Evolutionary conservation across 2,329 filamentous ascomycete genomes (phyloP).

Genomic region (Fusarium luffae): DNA sequence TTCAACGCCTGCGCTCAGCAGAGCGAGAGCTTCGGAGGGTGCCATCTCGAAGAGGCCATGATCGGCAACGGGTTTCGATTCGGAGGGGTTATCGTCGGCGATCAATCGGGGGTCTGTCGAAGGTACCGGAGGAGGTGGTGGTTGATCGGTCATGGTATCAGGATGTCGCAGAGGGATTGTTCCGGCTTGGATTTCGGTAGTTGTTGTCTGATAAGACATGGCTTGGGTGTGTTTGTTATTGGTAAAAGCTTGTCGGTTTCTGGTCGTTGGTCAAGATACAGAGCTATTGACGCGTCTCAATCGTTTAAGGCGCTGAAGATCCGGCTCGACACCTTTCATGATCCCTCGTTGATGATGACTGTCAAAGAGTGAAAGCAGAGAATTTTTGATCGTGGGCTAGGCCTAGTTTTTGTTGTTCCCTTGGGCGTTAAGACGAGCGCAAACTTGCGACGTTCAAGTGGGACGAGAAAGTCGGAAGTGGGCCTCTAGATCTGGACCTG

Average conservation of each 20-base stretch:
- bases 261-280: conserved; percentile 38
- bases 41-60: conserved; percentile 80
- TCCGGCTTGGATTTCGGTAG: conserved; percentile 36
- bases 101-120: conserved; percentile 52
- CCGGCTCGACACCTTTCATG: conserved; percentile 44
- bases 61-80: conserved; percentile 47
- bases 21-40: conserved; percentile 78
- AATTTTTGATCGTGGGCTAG: conserved; percentile 28
- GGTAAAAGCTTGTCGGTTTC: neutral
- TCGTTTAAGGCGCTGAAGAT: conserved; percentile 44
- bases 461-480: conserved; percentile 39
- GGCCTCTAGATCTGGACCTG: conserved; percentile 41
- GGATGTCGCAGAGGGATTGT: conserved; percentile 38
- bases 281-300: conserved; percentile 42
- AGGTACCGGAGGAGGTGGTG: conserved; percentile 57
- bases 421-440: conserved; percentile 36
- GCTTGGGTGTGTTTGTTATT: conserved; percentile 2
- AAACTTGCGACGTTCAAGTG: conserved; percentile 40
- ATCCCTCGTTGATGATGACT: conserved; percentile 40
- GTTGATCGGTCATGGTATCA: conserved; percentile 40
- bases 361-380: neutral
- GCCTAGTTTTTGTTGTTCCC: conserved; percentile 34
- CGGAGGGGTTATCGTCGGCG: conserved; percentile 41
- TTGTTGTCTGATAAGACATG: conserved; percentile 43
- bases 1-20: conserved; percentile 79